Conservation (phyloP, 2,329 filamentous ascomycete species). For the Penicillium freii region DNA sequence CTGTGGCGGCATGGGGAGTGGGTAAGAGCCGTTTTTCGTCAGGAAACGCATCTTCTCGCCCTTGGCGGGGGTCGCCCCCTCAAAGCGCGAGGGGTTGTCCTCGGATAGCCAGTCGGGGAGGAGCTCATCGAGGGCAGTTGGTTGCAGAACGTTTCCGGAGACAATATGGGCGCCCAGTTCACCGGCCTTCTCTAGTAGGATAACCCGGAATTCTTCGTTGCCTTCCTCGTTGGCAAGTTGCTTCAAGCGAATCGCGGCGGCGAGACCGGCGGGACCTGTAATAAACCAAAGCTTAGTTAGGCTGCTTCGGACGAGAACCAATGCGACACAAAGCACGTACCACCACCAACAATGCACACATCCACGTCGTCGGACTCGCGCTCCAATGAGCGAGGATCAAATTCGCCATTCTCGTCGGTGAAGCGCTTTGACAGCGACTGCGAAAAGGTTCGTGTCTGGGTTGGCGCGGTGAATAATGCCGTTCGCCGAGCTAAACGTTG, state of each 20-base stretch:
- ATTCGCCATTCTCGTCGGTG: slow-evolving; percentile 54
- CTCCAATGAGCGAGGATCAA: slow-evolving; percentile 68
- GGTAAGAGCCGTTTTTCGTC: slow-evolving; percentile 74
- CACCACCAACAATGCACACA: slow-evolving; percentile 93
- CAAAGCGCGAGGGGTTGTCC: slow-evolving; percentile 82
- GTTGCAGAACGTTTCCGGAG: slow-evolving; percentile 92
- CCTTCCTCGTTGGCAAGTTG: slow-evolving; percentile 92
- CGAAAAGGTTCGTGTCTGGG: slow-evolving; percentile 47
- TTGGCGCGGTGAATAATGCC: slow-evolving; percentile 20
- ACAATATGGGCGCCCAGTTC: slow-evolving; percentile 94
- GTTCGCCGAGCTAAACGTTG: slow-evolving; percentile 21
- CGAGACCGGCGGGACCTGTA: slow-evolving; percentile 80
- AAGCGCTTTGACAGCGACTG: slow-evolving; percentile 41
- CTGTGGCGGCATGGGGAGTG: slow-evolving; percentile 85
- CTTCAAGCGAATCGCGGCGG: slow-evolving; percentile 90
- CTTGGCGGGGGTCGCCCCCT: slow-evolving; percentile 79
- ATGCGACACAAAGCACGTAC: slow-evolving; percentile 40
- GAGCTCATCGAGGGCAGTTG: slow-evolving; percentile 81
- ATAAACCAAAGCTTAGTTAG: slow-evolving; percentile 7
- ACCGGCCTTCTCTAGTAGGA: slow-evolving; percentile 91
- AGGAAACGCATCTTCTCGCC: slow-evolving; percentile 91
- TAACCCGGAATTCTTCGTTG: slow-evolving; percentile 91
- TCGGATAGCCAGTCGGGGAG: slow-evolving; percentile 91
- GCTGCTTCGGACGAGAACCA: not conserved
- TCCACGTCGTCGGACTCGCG: slow-evolving; percentile 92